Conservation (phyloP, 495 filamentous ascomycete genomes). For the Penicillium turbatum region DNA sequence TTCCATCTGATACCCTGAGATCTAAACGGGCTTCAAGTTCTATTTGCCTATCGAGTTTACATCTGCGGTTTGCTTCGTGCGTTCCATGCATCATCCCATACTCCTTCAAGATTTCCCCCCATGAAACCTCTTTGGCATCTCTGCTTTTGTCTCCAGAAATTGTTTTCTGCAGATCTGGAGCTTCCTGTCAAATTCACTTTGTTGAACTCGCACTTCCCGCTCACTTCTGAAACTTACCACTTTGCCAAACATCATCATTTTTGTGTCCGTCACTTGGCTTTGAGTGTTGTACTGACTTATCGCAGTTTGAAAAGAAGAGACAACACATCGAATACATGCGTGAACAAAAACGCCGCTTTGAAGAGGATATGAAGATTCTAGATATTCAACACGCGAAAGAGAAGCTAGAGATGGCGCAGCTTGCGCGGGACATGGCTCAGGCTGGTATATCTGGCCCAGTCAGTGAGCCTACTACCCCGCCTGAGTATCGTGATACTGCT, state of each 20-base stretch:
- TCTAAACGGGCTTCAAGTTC: no score
- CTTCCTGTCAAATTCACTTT: not conserved
- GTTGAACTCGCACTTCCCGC: not conserved
- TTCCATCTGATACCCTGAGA: no score
- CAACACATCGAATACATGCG: slow-evolving; percentile 79
- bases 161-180: no score
- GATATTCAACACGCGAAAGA: slow-evolving; percentile 77
- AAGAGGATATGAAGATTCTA: slow-evolving; percentile 80
- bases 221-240: not conserved
- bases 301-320: slow-evolving; percentile 86
- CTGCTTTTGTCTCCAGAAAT: no score
- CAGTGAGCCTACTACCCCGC: slow-evolving; percentile 95
- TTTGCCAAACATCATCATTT: not conserved
- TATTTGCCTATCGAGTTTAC: no score
- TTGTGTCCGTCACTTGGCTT: not conserved
- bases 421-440: slow-evolving; percentile 69
- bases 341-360: slow-evolving; percentile 78
- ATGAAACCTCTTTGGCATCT: no score
- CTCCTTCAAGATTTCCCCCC: no score
- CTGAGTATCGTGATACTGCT: slow-evolving; percentile 76
- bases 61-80: no score
- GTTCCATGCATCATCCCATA: no score
- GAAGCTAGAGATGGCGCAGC: slow-evolving; percentile 74
- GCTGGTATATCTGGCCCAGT: slow-evolving; percentile 64
- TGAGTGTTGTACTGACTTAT: slow-evolving; percentile 20